Percentiles rank a stretch among this genome's conserved stretches.
Evolutionary conservation across 2,329 filamentous ascomycete species (phyloP).

Genomic region (Knufia fluminis): DNA sequence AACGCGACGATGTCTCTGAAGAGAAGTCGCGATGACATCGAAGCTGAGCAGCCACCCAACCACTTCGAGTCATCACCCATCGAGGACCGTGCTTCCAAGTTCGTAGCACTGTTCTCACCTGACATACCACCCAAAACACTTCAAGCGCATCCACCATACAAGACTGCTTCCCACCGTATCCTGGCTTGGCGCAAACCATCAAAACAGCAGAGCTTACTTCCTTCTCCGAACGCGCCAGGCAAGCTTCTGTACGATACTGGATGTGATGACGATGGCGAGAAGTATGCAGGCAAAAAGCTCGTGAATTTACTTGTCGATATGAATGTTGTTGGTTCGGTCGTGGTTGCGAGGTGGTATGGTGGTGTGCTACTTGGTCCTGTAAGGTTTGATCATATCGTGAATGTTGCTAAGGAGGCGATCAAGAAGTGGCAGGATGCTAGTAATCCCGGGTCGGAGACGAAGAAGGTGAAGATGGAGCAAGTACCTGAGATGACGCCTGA

Average conservation of each 20-base stretch:
- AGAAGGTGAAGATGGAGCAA: not conserved
- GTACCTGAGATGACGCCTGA: not conserved
- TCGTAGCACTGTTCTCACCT: constrained; percentile 43
- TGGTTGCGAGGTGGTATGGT: constrained; percentile 48
- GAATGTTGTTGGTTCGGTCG: constrained; percentile 37
- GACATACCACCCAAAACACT: constrained; percentile 28
- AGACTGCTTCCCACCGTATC: constrained; percentile 42
- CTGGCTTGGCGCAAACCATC: constrained; percentile 42
- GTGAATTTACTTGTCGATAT: constrained; percentile 38
- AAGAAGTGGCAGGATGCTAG: constrained; percentile 29
- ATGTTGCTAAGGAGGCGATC: constrained; percentile 40
- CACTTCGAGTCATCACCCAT: constrained; percentile 39
- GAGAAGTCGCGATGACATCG: constrained; percentile 2
- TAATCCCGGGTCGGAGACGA: constrained; percentile 23
- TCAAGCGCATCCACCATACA: constrained; percentile 36
- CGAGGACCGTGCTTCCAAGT: constrained; percentile 43
- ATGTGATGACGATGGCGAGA: constrained; percentile 47
- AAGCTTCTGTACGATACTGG: constrained; percentile 35
- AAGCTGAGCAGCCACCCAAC: constrained; percentile 8
- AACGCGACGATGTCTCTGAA: not conserved
- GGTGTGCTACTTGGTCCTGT: constrained; percentile 45
- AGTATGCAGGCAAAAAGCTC: constrained; percentile 41
- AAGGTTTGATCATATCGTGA: constrained; percentile 45
- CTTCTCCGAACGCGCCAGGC: constrained; percentile 16
- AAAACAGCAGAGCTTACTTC: constrained; percentile 35